These are phyloP conservation scores for Heliosperma pusillum DNA, from an alignment of 148 eudicot genomes.

Conservation along the genomic window DNA sequence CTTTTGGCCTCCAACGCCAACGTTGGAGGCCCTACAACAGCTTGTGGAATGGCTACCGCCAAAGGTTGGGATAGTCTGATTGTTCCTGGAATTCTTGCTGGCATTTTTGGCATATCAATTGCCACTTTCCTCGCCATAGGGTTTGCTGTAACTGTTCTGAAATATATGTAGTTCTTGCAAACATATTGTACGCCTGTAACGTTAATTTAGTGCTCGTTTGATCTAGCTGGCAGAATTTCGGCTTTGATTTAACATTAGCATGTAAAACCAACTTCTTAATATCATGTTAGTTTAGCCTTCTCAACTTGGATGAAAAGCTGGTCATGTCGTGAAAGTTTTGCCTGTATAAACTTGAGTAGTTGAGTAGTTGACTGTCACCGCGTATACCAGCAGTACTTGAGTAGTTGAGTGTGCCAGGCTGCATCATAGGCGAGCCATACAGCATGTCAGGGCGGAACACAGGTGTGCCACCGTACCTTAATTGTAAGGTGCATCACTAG, in stretches of 20 bases:
- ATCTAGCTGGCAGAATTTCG: too few relatives aligned
- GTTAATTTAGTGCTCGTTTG: background rate
- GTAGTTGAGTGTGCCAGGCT: constrained; percentile 39
- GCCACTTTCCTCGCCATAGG: constrained; percentile 80
- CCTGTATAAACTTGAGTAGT: too few relatives aligned
- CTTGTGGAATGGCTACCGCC: constrained; percentile 95
- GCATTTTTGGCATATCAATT: constrained; percentile 80
- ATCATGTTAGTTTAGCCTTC: too few relatives aligned
- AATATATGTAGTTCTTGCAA: constrained; percentile 41
- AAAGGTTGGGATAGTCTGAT: constrained; percentile 77
- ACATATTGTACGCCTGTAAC: background rate
- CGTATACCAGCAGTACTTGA: constrained; percentile 15
- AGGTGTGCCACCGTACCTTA: too few relatives aligned
- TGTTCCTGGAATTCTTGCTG: constrained; percentile 79
- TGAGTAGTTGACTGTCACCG: too few relatives aligned
- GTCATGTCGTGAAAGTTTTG: too few relatives aligned
- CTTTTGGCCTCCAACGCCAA: constrained; percentile 89
- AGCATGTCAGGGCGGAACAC: too few relatives aligned
- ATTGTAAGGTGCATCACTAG: too few relatives aligned
- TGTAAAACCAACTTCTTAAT: background rate
- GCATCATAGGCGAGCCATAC: constrained; percentile 15
- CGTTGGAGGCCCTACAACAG: constrained; percentile 96
- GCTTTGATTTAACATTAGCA: too few relatives aligned
- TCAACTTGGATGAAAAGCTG: too few relatives aligned
- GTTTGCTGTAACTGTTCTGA: constrained; percentile 62